Evolutionary conservation across 345 rosid genomes (phyloP).

Genomic region (Fremontodendron californicum): DNA sequence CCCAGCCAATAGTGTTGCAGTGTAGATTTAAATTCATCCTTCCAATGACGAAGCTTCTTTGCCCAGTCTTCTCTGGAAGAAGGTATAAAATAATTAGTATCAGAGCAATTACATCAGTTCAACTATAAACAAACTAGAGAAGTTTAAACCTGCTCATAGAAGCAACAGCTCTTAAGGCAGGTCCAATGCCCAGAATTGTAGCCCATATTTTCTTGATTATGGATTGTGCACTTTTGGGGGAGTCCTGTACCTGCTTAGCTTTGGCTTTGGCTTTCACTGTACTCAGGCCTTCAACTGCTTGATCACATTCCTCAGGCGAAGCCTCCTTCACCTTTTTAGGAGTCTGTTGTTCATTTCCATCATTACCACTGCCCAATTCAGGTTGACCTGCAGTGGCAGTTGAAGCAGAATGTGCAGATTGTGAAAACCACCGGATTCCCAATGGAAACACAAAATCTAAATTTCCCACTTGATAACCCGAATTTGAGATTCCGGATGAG

Average conservation of each 20-base stretch:
- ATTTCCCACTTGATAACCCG: conserved; percentile 36
- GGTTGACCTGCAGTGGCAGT: conserved; percentile 58
- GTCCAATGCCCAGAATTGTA: conserved; percentile 75
- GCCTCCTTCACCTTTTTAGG: conserved; percentile 68
- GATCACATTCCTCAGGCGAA: conserved; percentile 93
- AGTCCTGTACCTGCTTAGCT: conserved; percentile 68
- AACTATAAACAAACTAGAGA: conserved; percentile 16
- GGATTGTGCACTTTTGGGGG: conserved; percentile 48
- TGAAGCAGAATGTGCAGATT: conserved; percentile 42
- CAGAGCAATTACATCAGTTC: conserved; percentile 7
- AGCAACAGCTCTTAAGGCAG: conserved; percentile 87
- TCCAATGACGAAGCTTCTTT: conserved; percentile 78
- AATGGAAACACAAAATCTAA: conserved; percentile 32
- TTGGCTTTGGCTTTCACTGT: conserved; percentile 86
- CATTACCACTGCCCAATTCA: conserved; percentile 29
- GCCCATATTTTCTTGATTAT: conserved; percentile 54
- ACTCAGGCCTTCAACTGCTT: conserved; percentile 86
- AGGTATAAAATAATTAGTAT: conserved; percentile 17
- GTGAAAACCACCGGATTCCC: conserved; percentile 34
- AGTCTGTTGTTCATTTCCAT: conserved; percentile 40
- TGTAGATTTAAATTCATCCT: conserved; percentile 82
- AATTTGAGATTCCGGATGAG: conserved; percentile 26
- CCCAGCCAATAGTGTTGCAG: conserved; percentile 95
- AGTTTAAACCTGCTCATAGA: conserved; percentile 83
- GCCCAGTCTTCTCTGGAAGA: conserved; percentile 92